Evolutionary conservation across 129 eudicot species (phyloP).

Genomic region (Helianthus annuus): DNA sequence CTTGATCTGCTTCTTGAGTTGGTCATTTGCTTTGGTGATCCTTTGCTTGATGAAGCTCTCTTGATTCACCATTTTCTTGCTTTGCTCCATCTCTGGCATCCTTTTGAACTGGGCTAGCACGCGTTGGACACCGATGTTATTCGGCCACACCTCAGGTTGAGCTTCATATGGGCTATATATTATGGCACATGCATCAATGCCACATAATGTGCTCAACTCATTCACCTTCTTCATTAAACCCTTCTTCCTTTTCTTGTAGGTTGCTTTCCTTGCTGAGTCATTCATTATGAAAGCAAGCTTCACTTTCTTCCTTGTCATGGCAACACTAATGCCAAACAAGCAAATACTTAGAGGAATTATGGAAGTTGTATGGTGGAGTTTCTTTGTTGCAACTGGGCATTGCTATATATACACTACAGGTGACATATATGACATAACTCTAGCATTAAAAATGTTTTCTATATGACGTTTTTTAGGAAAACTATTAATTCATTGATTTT

Average conservation of each 20-base stretch:
- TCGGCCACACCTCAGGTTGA: constrained; percentile 44
- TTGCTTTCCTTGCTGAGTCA: constrained; percentile 40
- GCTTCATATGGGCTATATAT: constrained; percentile 32
- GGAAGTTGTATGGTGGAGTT: constrained; percentile 28
- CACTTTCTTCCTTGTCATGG: constrained; percentile 44
- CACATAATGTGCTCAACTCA: constrained; percentile 43
- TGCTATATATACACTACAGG: constrained; percentile 29
- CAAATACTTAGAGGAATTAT: constrained; percentile 22
- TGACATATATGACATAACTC: constrained; percentile 12
- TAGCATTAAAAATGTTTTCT: constrained; percentile 4
- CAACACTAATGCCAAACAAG: constrained; percentile 16
- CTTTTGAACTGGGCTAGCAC: constrained; percentile 36
- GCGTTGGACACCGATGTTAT: constrained; percentile 27
- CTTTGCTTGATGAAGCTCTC: constrained; percentile 40
- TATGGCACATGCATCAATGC: constrained; percentile 34
- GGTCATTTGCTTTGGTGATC: constrained; percentile 34
- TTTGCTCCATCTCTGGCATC: constrained; percentile 46
- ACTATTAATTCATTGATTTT: constrained; percentile 22
- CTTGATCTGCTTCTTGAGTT: constrained; percentile 34
- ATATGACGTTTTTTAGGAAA: constrained; percentile 16
- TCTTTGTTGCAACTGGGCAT: constrained; percentile 24
- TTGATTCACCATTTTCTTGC: constrained; percentile 47
- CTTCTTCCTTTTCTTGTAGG: constrained; percentile 46
- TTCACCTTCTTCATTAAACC: constrained; percentile 46
- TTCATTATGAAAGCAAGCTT: constrained; percentile 39